Base-by-base conservation (phyloP, 202 grass and related monocot genomes). In the Dendrocalamus latiflorus region DNA sequence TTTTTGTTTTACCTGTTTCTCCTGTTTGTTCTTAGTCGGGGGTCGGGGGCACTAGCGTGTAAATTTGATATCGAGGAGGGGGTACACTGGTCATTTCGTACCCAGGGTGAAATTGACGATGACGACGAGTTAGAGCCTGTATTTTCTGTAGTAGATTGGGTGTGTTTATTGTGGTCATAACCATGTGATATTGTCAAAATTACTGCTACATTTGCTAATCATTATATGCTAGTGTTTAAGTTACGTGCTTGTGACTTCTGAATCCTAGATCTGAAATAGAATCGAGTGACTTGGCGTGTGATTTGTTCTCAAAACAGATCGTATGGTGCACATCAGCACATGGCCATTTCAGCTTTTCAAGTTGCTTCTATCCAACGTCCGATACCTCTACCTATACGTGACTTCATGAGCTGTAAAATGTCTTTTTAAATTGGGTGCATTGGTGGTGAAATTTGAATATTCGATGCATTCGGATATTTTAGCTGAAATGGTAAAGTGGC, bases 1-100 rank as follows among this genome's bases (percentile, higher is more conserved):
- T n/a, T 60, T 83, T 58, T 24, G 21, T 17, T n/a, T n/a, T n/a
- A n/a, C n/a, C n/a, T n/a, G n/a, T n/a, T n/a, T n/a, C n/a, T n/a
- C n/a, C n/a, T n/a, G n/a, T n/a, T n/a, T n/a, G n/a, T n/a, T n/a
- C n/a, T n/a, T n/a, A n/a, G n/a, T n/a, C n/a, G n/a, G n/a, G n/a
- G n/a, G n/a, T n/a, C n/a, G n/a, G n/a, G n/a, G n/a, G n/a, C n/a
- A n/a, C n/a, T n/a, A n/a, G n/a, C n/a, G n/a, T n/a, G n/a, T n/a
- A n/a, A n/a, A n/a, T 17, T 6, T 72, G 56, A 78, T 64, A 83
- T 70, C 86, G 18, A 50, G 33, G 68, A 1, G 2, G 66, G 65
- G 83, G 74, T 88, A 55, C 67, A 58, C 13, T n/a, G 65, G 77
- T 8, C 39, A 72, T 70, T 82, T n/a, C 5, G 53, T 54, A 83